phyloP scores from a whole-genome alignment of 495 filamentous ascomycete genomes.

The Talaromyces trachyspermus region DNA sequence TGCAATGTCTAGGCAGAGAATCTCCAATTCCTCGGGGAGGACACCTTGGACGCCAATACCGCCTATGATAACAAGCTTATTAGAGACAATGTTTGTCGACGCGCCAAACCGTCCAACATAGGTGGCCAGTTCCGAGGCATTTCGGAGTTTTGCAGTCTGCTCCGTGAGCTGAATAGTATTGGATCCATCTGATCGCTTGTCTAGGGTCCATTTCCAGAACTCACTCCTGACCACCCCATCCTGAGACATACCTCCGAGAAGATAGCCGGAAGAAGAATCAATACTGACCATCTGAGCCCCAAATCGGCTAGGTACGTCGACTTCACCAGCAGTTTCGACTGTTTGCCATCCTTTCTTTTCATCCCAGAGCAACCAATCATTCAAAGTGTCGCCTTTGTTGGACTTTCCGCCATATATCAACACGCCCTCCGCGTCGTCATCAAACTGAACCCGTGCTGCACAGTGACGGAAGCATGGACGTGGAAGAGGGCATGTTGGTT shows the following conservation, averaged over 20 bases:
- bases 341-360: conserved; percentile 44
- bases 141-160: conserved; percentile 15
- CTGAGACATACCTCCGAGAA: conserved; percentile 59
- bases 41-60: conserved; percentile 30
- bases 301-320: conserved; percentile 44
- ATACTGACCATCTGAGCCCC: conserved; percentile 47
- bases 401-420: conserved; percentile 68
- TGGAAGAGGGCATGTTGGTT: conserved; percentile 53
- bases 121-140: conserved; percentile 14
- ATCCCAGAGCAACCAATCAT: conserved; percentile 60
- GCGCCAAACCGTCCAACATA: conserved; percentile 25
- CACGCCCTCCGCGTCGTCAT: conserved; percentile 26
- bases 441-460: conserved; percentile 43
- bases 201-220: conserved; percentile 49
- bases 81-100: conserved; percentile 24
- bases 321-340: conserved; percentile 24
- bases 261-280: conserved; percentile 40
- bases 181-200: conserved; percentile 16
- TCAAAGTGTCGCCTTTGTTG: conserved; percentile 44
- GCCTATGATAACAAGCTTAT: conserved; percentile 34
- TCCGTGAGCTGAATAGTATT: conserved; percentile 20
- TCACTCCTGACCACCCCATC: conserved; percentile 53
- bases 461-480: conserved; percentile 65
- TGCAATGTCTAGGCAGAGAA: conserved; percentile 25
- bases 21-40: conserved; percentile 25